Percentiles rank a stretch among this genome's conserved stretches.
Evolutionary conservation across 768 basidiomycete genomes (phyloP).

Genomic region (Termitomyces sp.): DNA sequence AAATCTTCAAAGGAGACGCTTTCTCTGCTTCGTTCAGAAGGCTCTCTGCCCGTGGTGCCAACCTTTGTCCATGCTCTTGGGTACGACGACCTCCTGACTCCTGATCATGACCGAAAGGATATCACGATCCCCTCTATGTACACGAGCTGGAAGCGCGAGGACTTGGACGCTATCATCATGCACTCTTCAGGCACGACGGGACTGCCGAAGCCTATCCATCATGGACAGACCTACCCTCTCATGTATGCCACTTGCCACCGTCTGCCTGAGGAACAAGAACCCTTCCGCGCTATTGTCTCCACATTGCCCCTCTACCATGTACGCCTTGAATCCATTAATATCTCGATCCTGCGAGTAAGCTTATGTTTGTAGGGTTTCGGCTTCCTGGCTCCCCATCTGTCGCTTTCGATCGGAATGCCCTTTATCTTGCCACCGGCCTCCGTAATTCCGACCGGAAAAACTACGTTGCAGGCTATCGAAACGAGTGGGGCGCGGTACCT

Average conservation of each 20-base stretch:
- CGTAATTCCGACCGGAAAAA: conserved; percentile 28
- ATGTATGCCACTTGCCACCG: conserved; percentile 28
- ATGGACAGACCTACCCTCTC: conserved; percentile 27
- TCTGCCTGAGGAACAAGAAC: conserved; percentile 22
- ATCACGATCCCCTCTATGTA: conserved; percentile 21
- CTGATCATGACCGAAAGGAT: conserved; percentile 7
- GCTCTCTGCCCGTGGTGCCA: conserved; percentile 9
- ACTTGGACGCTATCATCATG: conserved; percentile 35
- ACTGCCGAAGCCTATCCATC: conserved; percentile 40
- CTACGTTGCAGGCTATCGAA: conserved; percentile 18
- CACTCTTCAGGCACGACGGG: conserved; percentile 48
- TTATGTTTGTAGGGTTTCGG: conserved; percentile 26
- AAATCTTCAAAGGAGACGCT: conserved; percentile 25
- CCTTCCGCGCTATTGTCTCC: conserved; percentile 26
- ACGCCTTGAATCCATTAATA: conserved; percentile 1
- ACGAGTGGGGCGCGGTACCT: conserved; percentile 24
- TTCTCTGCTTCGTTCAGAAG: conserved; percentile 11
- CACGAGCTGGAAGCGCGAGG: conserved; percentile 16
- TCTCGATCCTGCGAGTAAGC: neutral
- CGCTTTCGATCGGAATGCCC: conserved; percentile 31
- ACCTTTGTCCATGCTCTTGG: conserved; percentile 19
- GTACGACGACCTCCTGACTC: conserved; percentile 23
- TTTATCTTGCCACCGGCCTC: conserved; percentile 29
- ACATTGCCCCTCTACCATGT: conserved; percentile 35
- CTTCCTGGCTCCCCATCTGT: conserved; percentile 26